Base-by-base conservation (phyloP, 2,329 filamentous ascomycete genomes). In the Monosporascus sp. region DNA sequence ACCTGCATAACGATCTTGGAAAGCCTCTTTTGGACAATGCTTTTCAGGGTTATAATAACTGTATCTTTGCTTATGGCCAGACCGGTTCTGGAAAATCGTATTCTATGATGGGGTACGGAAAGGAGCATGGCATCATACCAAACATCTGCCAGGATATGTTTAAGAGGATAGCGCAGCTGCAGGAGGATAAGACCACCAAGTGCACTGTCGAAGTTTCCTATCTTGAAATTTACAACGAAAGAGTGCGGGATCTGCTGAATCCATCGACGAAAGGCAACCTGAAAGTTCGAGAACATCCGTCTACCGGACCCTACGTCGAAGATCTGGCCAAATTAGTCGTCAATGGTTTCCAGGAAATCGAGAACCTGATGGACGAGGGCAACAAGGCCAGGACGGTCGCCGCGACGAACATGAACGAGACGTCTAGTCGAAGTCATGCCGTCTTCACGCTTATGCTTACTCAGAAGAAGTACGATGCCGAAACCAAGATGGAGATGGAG, bases 391-490 rank as follows among this genome's bases (percentile, higher is more conserved):
- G 94, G 78, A 99, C 94, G 0, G 94, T 99, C 40, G 94, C 94
- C 3, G 94, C 94, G 7, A 99, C 94, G 40, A 99, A 97, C 81
- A 99, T 99, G 94, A 99, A 99, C 78, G 94, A 97, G 73, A 99
- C 95, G 0, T 97, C 91, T 56, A 96, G 91, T 82, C 87, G 94
- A 78, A 97, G 93, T 69, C 94, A 99, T 72, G 94, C 94, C 41
- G 95, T 99, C 50, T 99, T 99, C 70, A 99, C 95, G 20, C 78
- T 99, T 51, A 97, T 93, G 66, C 78, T 99, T 47, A 96, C 91
- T 0, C 94, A 99, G 71, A 97, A 97, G 71, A 86, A 90, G 56
- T 88, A 88, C 67, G 94, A 99, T 68, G 76, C 83, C 2, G 91
- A 97, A 69, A 97, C 94, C 0, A 95, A 91, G 60, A 95, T 99